Evolutionary conservation across 2,329 filamentous ascomycete species (phyloP).

Genomic region (Clonostachys chloroleuca): DNA sequence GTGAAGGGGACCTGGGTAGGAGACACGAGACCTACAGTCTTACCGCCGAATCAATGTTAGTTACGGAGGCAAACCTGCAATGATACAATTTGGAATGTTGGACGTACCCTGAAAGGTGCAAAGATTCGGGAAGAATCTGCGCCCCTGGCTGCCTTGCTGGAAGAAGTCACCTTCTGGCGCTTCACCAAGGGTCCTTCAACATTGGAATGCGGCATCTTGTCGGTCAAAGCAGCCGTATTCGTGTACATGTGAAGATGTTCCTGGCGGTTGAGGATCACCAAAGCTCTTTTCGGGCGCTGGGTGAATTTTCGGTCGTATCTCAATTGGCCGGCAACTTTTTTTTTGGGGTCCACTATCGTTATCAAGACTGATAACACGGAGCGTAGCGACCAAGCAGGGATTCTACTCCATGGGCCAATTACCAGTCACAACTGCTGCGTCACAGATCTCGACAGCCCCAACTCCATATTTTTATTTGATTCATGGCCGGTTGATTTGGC

Average conservation of each 20-base stretch:
- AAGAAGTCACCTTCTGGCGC: slow-evolving; percentile 59
- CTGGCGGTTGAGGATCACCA: background rate
- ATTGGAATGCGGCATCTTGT: slow-evolving; percentile 51
- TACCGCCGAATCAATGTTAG: slow-evolving; percentile 4
- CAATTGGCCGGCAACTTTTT: slow-evolving; percentile 3
- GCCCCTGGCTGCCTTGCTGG: slow-evolving; percentile 20
- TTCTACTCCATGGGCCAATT: too few species aligned
- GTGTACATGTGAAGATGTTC: background rate
- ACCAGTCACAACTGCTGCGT: too few species aligned
- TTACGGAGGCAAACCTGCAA: background rate
- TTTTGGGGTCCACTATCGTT: background rate
- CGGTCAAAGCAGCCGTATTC: background rate
- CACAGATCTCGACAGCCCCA: too few species aligned
- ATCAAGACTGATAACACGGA: too few species aligned
- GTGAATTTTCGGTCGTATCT: slow-evolving; percentile 7
- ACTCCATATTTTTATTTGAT: too few species aligned
- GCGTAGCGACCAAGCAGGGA: too few species aligned
- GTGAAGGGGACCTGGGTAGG: slow-evolving; percentile 89
- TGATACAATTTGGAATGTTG: background rate
- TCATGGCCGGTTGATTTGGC: too few species aligned
- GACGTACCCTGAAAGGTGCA: slow-evolving; percentile 81
- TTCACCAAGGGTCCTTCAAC: slow-evolving; percentile 65
- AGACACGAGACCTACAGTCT: slow-evolving; percentile 93
- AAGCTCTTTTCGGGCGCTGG: background rate
- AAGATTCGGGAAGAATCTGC: slow-evolving; percentile 72